A percentile compares a stretch with the other conserved stretches of the same genome.
Conservation (phyloP, 1,284 basidiomycete genomes). For the Golubevia pallescens region DNA sequence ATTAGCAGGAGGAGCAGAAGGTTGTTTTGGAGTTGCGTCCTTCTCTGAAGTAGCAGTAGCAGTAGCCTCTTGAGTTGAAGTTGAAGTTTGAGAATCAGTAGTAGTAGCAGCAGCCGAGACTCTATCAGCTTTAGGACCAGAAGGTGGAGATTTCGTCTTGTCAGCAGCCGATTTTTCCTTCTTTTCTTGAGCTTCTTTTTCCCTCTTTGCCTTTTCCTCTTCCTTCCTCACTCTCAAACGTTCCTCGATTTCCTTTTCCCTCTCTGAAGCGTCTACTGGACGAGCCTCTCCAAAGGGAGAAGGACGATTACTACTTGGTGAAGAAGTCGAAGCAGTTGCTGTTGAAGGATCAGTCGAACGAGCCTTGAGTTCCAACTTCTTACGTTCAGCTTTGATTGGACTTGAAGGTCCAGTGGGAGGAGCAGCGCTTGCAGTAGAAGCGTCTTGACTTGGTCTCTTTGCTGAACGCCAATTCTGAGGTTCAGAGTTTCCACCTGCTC, state of each 20-base stretch:
- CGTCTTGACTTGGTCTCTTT: neutral
- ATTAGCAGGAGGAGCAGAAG: neutral
- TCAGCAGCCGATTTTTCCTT: slow-evolving; percentile 45
- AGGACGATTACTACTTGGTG: slow-evolving; percentile 65
- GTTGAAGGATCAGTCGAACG: slow-evolving; percentile 12
- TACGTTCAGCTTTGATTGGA: slow-evolving; percentile 33
- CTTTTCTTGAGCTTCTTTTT: slow-evolving; percentile 47
- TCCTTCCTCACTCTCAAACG: slow-evolving; percentile 24
- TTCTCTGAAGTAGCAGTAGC: neutral
- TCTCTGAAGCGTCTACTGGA: slow-evolving; percentile 80
- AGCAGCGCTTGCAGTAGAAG: neutral
- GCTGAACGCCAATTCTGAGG: neutral
- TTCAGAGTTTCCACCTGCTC: neutral
- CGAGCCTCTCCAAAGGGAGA: slow-evolving; percentile 88
- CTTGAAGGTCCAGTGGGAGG: neutral
- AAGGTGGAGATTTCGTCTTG: slow-evolving; percentile 13
- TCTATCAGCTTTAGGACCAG: neutral
- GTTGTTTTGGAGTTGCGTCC: neutral
- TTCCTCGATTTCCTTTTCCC: slow-evolving; percentile 77
- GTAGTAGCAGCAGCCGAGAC: neutral
- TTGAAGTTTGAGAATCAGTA: neutral
- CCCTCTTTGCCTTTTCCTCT: slow-evolving; percentile 17
- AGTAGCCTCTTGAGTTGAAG: neutral
- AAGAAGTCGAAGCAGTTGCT: neutral
- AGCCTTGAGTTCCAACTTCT: slow-evolving; percentile 60